Evolutionary conservation across 139 green algal species (phyloP), one percentile per base, ranked within the genome.

Genomic region (Zygnema circumcarinatum): DNA sequence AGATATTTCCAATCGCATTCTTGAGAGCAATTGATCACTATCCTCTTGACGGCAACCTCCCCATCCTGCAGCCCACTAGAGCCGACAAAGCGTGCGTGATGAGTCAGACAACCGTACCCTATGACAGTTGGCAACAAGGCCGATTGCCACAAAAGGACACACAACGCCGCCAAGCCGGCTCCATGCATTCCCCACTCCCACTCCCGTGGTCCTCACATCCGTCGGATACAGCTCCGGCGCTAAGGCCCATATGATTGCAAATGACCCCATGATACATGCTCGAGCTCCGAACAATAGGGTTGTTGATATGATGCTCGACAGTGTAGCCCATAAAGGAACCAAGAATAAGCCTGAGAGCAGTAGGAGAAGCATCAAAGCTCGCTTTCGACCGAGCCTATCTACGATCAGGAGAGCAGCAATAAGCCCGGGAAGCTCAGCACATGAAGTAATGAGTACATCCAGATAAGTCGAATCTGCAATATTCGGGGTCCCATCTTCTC

Each of bases 141-240:
- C 90, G 29, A 96, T 92, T 0, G 94, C 94, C n/a, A 93, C 79
- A 88, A 93, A 96, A 42, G 94, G 93, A 1, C 92, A 91, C 29
- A 94, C 21, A 39, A 97, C 81, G 40, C 94, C 94, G 25, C 93
- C 94, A 11, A 97, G 2, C 22, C 83, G 74, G 20, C 83, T 84
- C 47, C 89, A 94, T 21, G 92, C 88, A 74, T 94, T 96, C 89
- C 81, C 92, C 0, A 96, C 62, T 1, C 95, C 94, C 68, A 97
- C 83, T 0, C 92, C 95, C 40, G 95, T 92, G 0, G 93, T 83
- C 1, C 95, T 89, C 38, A 96, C 91, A 21, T 73, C 42, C 31
- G 95, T 98, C 0, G 95, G 93, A 84, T 95, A 97, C 31, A 95
- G 67, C 92, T 97, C 94, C 38, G 95, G 94, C 0, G 95, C 93